phyloP scores from a whole-genome alignment of 176 grass and related monocot genomes.

The Calamus simplicifolius region DNA sequence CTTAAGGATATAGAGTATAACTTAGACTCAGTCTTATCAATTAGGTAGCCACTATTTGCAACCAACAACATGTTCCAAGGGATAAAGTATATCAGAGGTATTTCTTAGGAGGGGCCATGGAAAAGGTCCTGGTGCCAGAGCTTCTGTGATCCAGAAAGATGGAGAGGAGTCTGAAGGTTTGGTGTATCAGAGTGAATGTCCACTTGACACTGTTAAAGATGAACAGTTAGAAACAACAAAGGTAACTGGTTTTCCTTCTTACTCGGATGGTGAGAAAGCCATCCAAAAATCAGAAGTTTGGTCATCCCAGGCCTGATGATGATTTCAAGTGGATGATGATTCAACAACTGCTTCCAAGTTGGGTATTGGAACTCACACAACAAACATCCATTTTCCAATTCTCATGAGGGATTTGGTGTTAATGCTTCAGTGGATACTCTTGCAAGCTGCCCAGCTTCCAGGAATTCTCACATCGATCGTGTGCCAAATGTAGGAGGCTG shows the following conservation, averaged over 20 bases:
- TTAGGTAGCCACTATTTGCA: too few species aligned
- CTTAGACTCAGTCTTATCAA: too few species aligned
- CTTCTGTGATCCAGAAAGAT: neutral
- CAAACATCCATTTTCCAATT: slow-evolving; percentile 40
- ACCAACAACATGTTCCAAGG: too few species aligned
- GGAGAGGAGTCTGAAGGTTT: slow-evolving; percentile 13
- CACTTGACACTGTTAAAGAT: neutral
- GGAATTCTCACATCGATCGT: slow-evolving; percentile 63
- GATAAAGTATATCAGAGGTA: slow-evolving; percentile 11
- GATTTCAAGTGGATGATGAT: neutral
- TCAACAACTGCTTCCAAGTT: neutral
- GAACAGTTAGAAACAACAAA: neutral
- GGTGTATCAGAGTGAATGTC: slow-evolving; percentile 12
- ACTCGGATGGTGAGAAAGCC: slow-evolving; percentile 2
- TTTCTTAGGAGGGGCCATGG: slow-evolving; percentile 43
- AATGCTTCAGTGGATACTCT: slow-evolving; percentile 70
- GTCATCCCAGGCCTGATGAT: neutral
- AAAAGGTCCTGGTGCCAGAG: slow-evolving; percentile 15
- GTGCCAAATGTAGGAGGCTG: slow-evolving; percentile 26
- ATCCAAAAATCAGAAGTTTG: neutral
- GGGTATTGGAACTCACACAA: slow-evolving; percentile 32
- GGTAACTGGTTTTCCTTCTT: neutral
- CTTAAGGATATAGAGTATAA: too few species aligned
- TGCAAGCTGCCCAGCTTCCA: slow-evolving; percentile 56
- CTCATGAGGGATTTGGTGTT: slow-evolving; percentile 59